These are phyloP conservation scores for Suillus bovinus DNA, from an alignment of 768 basidiomycete species.

Conservation along the genomic window DNA sequence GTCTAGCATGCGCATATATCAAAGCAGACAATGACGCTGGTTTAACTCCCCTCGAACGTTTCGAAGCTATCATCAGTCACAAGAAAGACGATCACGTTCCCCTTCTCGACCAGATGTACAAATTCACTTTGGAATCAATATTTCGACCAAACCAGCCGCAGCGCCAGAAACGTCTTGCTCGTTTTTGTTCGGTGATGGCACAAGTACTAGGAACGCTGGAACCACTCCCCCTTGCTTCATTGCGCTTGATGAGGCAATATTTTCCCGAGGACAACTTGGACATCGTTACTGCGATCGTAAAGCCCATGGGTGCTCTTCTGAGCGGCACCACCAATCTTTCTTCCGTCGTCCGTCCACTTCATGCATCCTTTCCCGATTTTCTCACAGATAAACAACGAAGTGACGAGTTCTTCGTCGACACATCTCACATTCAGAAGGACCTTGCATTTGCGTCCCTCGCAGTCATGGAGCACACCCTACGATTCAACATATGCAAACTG, in stretches of 20 bases:
- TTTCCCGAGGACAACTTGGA: not conserved
- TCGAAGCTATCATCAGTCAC: not conserved
- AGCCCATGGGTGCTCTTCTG: constrained; percentile 10
- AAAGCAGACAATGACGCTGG: not conserved
- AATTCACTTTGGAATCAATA: not conserved
- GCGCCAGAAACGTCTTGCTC: not conserved
- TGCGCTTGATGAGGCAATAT: not conserved
- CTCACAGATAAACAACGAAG: constrained; percentile 8
- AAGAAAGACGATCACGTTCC: not conserved
- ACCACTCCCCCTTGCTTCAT: constrained; percentile 3
- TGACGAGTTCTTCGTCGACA: too few relatives aligned
- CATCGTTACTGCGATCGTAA: not conserved
- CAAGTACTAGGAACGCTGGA: constrained; percentile 3
- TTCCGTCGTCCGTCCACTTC: constrained; percentile 16
- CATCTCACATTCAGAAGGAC: too few relatives aligned
- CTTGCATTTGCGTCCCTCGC: too few relatives aligned
- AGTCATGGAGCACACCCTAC: too few relatives aligned
- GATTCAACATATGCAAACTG: too few relatives aligned
- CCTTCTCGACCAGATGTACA: not conserved
- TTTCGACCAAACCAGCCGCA: not conserved
- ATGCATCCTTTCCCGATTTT: constrained; percentile 30
- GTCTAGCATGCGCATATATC: constrained; percentile 11
- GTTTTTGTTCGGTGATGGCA: constrained; percentile 9
- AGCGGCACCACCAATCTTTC: constrained; percentile 2
- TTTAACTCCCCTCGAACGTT: not conserved